A percentile compares a stretch with the other conserved stretches of the same genome.
Evolutionary conservation across 331 rosid genomes (phyloP).

Genomic region (Erythrophleum ivorense): DNA sequence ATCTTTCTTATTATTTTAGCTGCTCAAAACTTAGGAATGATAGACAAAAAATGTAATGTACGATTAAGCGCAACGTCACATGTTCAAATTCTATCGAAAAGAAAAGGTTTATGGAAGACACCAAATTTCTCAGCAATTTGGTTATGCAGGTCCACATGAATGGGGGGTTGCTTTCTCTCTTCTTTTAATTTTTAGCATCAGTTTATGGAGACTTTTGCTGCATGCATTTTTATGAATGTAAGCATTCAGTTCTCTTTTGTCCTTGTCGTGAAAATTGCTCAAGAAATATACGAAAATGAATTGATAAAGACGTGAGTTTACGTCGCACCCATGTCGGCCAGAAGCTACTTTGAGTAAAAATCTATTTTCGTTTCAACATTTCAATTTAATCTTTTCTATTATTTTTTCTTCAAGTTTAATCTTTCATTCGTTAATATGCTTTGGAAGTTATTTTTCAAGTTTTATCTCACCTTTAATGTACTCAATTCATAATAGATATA

Average conservation of each 20-base stretch:
- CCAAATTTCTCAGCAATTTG: background rate
- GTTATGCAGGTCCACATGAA: background rate
- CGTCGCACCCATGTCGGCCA: constrained; percentile 36
- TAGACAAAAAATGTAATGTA: too few relatives aligned
- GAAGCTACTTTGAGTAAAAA: background rate
- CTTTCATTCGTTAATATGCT: background rate
- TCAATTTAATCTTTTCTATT: background rate
- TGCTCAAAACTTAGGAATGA: too few relatives aligned
- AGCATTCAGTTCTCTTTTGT: constrained; percentile 23
- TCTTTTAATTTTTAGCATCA: background rate
- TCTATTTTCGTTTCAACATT: background rate
- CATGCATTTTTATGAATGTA: constrained; percentile 6
- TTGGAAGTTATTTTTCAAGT: background rate
- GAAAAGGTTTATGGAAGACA: too few relatives aligned
- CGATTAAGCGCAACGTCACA: background rate
- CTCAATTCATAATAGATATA: background rate
- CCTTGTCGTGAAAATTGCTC: constrained; percentile 12
- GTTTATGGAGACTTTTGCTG: constrained; percentile 10
- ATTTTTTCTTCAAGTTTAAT: background rate
- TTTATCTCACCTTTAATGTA: too few relatives aligned
- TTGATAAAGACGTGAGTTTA: background rate
- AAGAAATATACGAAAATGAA: background rate
- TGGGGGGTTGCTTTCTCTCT: background rate
- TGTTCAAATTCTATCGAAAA: too few relatives aligned
- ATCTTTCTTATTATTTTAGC: too few relatives aligned